Base-by-base conservation (phyloP, 2,329 filamentous ascomycete genomes). In the Penicillium griseofulvum region DNA sequence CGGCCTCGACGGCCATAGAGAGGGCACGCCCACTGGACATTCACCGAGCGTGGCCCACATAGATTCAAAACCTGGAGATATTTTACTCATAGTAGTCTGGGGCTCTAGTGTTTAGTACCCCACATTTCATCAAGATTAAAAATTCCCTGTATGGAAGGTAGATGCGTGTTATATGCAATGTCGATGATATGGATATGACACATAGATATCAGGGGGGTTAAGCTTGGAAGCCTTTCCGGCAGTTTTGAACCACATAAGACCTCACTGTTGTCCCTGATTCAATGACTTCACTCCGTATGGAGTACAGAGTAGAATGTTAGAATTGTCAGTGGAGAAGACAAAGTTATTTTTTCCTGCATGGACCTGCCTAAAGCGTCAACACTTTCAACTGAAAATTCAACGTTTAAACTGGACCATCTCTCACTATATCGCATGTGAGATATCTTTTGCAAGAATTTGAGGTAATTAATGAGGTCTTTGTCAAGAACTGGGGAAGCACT, bases 281-380 rank as follows among this genome's bases (percentile, higher is more conserved):
- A 22, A 22, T 22, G 22, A 22, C 22, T 22, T 22, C 4, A 2
- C 22, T 22, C 22, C 22, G 22, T 22, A 22, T 4, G 4, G 22
- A 22, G 22, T 22, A 22, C 3, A 52, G n/a, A n/a, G n/a, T n/a
- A n/a, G n/a, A 49, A 31, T 39, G 7, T 24, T 5, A 31, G 17
- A 22, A 4, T 10, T 31, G n/a, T 14, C 28, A 17, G 22, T 12
- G 22, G 42, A 19, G 24, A 43, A 16, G 24, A 24, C 51, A 28
- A 42, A 46, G 22, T 33, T 22, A 31, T 19, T 62, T 19, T 62
- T 56, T 60, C 45, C 58, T 59, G 61, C 49, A 19, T 62, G 61
- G 60, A 65, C 62, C 59, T 65, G 43, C 61, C 62, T 26, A 47
- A 65, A 63, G 29, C 7, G 54, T 55, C 24, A 48, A 47, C 31